Conservation (phyloP, 495 filamentous ascomycete species). For the Penicillium maclennaniae region DNA sequence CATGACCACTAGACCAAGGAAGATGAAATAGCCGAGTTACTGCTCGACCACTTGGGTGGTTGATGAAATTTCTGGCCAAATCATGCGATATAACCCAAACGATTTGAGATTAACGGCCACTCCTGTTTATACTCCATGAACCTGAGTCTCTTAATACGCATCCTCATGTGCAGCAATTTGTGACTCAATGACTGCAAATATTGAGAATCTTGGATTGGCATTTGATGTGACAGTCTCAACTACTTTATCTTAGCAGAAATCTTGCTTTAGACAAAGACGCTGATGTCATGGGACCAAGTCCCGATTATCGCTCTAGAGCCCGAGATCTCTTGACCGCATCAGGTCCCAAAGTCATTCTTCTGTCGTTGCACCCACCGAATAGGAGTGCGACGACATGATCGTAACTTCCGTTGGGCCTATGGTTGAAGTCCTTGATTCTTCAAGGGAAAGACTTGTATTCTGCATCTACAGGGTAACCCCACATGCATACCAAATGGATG, state of each 20-base stretch:
- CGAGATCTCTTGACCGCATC: conserved; percentile 9
- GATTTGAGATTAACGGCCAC: too few species aligned
- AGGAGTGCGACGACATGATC: not conserved
- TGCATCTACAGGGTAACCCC: not conserved
- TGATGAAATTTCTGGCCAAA: not conserved
- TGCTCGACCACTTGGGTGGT: conserved; percentile 30
- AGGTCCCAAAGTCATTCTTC: conserved; percentile 3
- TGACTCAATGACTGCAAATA: not conserved
- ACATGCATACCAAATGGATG: not conserved
- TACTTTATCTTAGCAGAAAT: not conserved
- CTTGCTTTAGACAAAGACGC: not conserved
- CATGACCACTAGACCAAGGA: conserved; percentile 51
- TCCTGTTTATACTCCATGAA: too few species aligned
- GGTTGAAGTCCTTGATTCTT: not conserved
- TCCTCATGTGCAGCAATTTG: not conserved
- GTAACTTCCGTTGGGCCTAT: not conserved
- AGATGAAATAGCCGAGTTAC: conserved; percentile 27
- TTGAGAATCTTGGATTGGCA: not conserved
- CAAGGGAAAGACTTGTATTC: not conserved
- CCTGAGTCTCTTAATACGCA: too few species aligned
- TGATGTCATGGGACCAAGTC: conserved; percentile 1
- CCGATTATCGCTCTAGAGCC: not conserved
- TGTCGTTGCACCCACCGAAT: not conserved
- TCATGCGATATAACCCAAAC: not conserved
- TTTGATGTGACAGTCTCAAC: not conserved